Evolutionary conservation across 768 basidiomycete species (phyloP).

Genomic region (Thelephora aurantiotincta): DNA sequence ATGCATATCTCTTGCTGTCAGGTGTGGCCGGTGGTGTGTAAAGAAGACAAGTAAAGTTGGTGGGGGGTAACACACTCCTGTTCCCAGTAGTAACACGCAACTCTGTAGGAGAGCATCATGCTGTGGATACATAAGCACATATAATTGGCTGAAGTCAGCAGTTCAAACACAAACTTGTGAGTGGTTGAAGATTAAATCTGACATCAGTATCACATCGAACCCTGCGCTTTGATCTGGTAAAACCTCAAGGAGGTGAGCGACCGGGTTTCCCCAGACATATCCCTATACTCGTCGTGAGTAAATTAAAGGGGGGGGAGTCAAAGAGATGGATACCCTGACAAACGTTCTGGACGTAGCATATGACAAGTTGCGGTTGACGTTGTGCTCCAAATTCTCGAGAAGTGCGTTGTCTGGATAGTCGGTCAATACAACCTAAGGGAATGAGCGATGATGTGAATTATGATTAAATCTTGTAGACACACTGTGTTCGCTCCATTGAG

Average conservation of each 20-base stretch:
- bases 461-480: background rate
- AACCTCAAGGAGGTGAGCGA: slow-evolving; percentile 27
- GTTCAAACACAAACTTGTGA: slow-evolving; percentile 46
- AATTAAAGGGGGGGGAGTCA: slow-evolving; percentile 10
- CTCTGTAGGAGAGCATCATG: slow-evolving; percentile 72
- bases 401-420: slow-evolving; percentile 82
- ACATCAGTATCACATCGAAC: slow-evolving; percentile 78
- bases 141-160: background rate
- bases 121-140: slow-evolving; percentile 20
- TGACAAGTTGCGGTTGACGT: slow-evolving; percentile 45
- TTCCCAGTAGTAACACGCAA: slow-evolving; percentile 33
- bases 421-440: slow-evolving; percentile 59
- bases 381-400: slow-evolving; percentile 60
- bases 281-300: slow-evolving; percentile 28
- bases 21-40: slow-evolving; percentile 76
- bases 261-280: slow-evolving; percentile 68
- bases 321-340: slow-evolving; percentile 21
- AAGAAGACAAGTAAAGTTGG: slow-evolving; percentile 68
- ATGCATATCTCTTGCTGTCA: slow-evolving; percentile 68
- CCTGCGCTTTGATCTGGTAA: slow-evolving; percentile 12
- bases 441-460: background rate
- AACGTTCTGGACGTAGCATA: slow-evolving; percentile 9
- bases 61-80: slow-evolving; percentile 5
- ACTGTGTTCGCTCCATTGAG: slow-evolving; percentile 52
- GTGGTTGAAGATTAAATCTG: slow-evolving; percentile 91